Evolutionary conservation across 2,329 filamentous ascomycete genomes (phyloP).

Genomic region (Ophiostoma pallidulum): DNA sequence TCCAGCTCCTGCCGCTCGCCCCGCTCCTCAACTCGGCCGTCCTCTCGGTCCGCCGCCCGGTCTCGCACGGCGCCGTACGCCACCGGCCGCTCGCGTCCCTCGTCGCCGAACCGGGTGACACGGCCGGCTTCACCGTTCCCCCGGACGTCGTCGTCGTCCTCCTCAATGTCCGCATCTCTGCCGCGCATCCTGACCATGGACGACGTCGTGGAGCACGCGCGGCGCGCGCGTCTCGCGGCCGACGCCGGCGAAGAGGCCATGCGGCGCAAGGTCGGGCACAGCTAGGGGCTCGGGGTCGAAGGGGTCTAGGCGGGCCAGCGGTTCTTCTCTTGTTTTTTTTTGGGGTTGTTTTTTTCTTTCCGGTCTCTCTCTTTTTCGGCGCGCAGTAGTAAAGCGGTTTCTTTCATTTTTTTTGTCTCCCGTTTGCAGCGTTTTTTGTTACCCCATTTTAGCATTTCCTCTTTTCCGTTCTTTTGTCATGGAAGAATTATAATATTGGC

Average conservation of each 20-base stretch:
- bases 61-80: neutral
- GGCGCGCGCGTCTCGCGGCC: constrained; percentile 28
- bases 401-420: neutral
- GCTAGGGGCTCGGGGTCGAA: neutral
- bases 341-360: neutral
- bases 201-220: constrained; percentile 36
- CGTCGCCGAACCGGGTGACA: neutral
- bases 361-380: neutral
- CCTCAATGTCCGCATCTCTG: neutral
- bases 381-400: no score
- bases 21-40: no score
- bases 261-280: constrained; percentile 34
- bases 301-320: no score
- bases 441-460: neutral
- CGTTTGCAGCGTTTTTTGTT: neutral
- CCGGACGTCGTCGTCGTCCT: neutral
- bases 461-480: neutral
- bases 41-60: neutral
- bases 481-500: no score
- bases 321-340: constrained; percentile 2
- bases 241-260: constrained; percentile 37
- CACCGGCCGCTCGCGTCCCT: neutral
- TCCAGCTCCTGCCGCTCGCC: no score
- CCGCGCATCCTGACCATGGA: constrained; percentile 31
- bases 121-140: neutral